Conservation (phyloP, 2,329 filamentous ascomycete genomes). For the Ophiostoma perfectum region DNA sequence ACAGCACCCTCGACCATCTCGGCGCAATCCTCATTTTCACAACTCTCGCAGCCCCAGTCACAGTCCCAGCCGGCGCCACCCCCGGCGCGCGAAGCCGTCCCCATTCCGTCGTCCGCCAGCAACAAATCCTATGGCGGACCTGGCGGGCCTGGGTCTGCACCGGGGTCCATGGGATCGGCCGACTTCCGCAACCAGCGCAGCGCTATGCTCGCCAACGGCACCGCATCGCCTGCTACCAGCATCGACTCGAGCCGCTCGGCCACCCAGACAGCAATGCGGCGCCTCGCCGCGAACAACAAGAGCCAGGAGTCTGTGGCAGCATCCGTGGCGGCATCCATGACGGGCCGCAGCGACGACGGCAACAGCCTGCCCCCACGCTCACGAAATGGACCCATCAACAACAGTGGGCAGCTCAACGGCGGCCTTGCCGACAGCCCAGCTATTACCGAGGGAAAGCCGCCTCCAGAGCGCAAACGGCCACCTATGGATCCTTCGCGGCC, state of each 20-base stretch:
- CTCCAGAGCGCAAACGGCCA: slow-evolving; percentile 60
- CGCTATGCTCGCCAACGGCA: slow-evolving; percentile 31
- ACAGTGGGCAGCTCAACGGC: slow-evolving; percentile 27
- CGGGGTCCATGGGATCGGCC: slow-evolving; percentile 21
- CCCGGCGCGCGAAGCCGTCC: slow-evolving; percentile 24
- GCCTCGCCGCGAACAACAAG: slow-evolving; percentile 47
- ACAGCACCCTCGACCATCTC: neutral
- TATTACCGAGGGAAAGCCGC: slow-evolving; percentile 41
- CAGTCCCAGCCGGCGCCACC: slow-evolving; percentile 28
- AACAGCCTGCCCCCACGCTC: slow-evolving; percentile 46
- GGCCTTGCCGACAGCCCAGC: slow-evolving; percentile 25
- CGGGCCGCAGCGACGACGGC: slow-evolving; percentile 46
- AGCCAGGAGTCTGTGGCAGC: slow-evolving; percentile 54
- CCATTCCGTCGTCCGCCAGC: slow-evolving; percentile 22
- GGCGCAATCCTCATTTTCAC: slow-evolving; percentile 7
- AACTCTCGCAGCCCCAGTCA: slow-evolving; percentile 15
- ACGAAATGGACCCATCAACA: slow-evolving; percentile 39
- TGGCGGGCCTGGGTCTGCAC: neutral
- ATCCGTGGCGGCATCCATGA: slow-evolving; percentile 39
- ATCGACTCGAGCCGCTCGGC: slow-evolving; percentile 45
- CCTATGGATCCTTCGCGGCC: slow-evolving; percentile 59
- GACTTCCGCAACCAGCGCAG: slow-evolving; percentile 30
- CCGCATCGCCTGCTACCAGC: slow-evolving; percentile 47
- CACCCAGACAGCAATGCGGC: slow-evolving; percentile 40
- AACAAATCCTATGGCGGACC: slow-evolving; percentile 7